Evolutionary conservation across 75 land plant species (phyloP).

Genomic region (Selaginella moellendorffii): DNA sequence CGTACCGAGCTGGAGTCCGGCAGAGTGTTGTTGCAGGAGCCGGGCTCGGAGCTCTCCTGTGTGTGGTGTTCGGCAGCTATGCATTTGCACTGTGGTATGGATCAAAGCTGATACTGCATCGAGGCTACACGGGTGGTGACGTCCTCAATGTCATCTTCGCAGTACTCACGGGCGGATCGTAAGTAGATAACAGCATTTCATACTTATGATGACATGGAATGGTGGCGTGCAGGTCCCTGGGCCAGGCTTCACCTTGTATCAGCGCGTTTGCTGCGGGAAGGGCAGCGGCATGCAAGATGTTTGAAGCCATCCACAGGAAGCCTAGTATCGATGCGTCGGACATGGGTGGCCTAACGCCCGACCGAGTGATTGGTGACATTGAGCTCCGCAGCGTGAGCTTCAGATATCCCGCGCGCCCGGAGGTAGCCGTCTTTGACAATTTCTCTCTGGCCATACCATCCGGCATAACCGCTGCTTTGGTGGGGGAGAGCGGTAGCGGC

Average conservation of each 20-base stretch:
- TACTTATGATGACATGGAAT: neutral
- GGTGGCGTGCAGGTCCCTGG: neutral
- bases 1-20: neutral
- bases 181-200: neutral
- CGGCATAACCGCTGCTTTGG: constrained; percentile 1
- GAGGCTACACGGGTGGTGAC: neutral
- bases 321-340: neutral
- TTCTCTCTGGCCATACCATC: neutral
- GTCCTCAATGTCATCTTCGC: constrained; percentile 9
- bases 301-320: neutral
- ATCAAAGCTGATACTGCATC: neutral
- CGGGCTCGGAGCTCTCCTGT: neutral
- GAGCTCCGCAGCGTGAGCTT: neutral
- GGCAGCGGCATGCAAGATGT: constrained; percentile 8
- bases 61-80: neutral
- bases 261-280: constrained; percentile 6
- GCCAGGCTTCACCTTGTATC: constrained; percentile 1
- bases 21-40: neutral
- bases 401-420: constrained; percentile 7
- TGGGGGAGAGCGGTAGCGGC: constrained; percentile 9
- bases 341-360: neutral
- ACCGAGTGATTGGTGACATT: constrained; percentile 1
- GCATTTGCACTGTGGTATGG: constrained; percentile 8
- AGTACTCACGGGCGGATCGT: constrained; percentile 3
- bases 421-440: neutral